Base-by-base conservation (phyloP, 768 basidiomycete species). In the Psilocybe sp. region DNA sequence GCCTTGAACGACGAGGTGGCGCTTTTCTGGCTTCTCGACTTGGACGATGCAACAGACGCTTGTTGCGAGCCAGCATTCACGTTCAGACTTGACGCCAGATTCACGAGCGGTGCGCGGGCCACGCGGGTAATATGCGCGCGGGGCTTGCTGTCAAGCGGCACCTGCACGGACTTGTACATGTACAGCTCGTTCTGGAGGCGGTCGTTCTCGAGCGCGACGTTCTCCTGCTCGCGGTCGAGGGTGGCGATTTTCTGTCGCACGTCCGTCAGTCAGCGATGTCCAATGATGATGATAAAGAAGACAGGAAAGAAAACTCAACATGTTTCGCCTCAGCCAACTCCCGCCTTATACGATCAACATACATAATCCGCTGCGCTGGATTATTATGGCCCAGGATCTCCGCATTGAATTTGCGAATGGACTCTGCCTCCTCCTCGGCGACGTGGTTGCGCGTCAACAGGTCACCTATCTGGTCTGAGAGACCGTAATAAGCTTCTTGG, bases 351-450 rank as follows among this genome's bases (percentile, higher is more conserved):
- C 84, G 77, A 51, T 95, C 94, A 13, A 97, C 83, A 57, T 96
- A 95, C 64, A 84, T 74, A 59, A 97, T 92, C 51, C 84, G 81
- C 66, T 96, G 93, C 1, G 83, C 82, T 8, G 89, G 88, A 61
- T 95, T 94, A 32, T 79, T 76, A 62, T 95, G 92, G 0, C 90
- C 82, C 14, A 93, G 70, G 50, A 96, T 87, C 63, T 93, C 84
- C 0, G 90, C 88, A 55, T 95, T 95, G 69, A 92, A 87, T 59
- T 75, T 77, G 56, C 87, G 84, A 38, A 96, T 76, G n/a, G 75
- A 71, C 35, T 79, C 73, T 0, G 87, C 82, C 63, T 96, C 94
- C 37, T 84, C 84, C 60, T 93, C 86, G 6, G 90, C 89, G 33
- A 93, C 73, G 31, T 83, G 78, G 56, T 92, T 90, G 10, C 86